Conservation (phyloP, 129 eudicot species). For the Silybum marianum region DNA sequence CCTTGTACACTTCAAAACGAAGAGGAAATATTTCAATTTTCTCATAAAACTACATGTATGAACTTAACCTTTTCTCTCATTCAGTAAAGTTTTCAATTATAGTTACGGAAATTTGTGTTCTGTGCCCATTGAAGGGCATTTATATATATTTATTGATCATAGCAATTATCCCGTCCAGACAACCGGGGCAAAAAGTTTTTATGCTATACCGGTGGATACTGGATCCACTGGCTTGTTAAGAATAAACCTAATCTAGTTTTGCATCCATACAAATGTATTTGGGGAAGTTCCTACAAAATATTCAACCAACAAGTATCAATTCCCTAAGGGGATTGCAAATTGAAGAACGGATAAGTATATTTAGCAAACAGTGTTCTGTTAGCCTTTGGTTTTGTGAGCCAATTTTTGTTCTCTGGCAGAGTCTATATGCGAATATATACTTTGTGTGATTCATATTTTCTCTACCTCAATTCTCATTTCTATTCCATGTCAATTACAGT, state of each 20-base stretch:
- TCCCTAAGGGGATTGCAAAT: not conserved
- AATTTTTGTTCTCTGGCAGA: not conserved
- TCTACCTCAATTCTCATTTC: conserved; percentile 23
- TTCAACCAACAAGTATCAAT: conserved; percentile 7
- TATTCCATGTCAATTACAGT: conserved; percentile 12
- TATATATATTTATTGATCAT: not conserved
- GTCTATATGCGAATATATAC: conserved; percentile 9
- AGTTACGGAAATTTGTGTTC: not conserved
- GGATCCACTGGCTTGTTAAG: conserved; percentile 10
- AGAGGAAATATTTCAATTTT: not conserved
- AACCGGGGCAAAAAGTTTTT: not conserved
- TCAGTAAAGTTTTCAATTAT: conserved; percentile 1
- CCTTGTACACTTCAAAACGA: not conserved
- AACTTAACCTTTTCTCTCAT: not conserved
- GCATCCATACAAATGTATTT: not conserved
- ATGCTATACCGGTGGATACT: not conserved
- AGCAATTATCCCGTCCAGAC: not conserved
- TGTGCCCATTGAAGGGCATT: not conserved
- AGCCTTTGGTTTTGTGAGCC: not conserved
- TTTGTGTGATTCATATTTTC: conserved; percentile 4
- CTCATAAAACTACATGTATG: not conserved
- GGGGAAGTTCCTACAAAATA: not conserved
- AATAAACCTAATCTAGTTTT: not conserved
- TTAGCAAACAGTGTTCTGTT: not conserved
- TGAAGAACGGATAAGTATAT: not conserved